Conservation (phyloP, 164 flowering plant genomes). For the Stephania japonica region DNA sequence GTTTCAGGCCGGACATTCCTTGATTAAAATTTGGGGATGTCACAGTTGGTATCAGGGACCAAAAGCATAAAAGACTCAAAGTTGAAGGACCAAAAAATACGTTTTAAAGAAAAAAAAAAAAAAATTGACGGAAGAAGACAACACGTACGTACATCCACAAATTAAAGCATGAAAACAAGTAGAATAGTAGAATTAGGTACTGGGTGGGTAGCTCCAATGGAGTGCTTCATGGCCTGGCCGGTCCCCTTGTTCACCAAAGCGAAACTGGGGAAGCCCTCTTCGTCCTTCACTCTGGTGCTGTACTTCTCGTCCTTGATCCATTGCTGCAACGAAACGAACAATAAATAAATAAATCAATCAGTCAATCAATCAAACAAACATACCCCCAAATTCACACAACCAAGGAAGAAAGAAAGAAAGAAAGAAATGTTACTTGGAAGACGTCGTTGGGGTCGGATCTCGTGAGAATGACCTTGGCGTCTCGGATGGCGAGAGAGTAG, state of each 20-base stretch:
- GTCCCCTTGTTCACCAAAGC: constrained; percentile 64
- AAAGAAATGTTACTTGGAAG: constrained; percentile 32
- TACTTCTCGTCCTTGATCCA: constrained; percentile 78
- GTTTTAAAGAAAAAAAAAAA: too few species aligned
- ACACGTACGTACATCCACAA: too few species aligned
- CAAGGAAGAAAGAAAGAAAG: neutral
- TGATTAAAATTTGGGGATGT: too few species aligned
- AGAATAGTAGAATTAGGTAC: constrained; percentile 28
- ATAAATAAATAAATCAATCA: neutral
- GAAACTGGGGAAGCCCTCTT: constrained; percentile 60
- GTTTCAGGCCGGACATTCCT: too few species aligned
- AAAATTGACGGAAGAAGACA: too few species aligned
- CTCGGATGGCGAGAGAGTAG: constrained; percentile 46
- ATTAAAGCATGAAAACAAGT: too few species aligned
- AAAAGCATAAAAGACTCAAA: too few species aligned
- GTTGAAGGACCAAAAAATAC: too few species aligned
- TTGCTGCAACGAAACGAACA: constrained; percentile 34
- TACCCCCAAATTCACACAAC: too few species aligned
- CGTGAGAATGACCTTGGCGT: constrained; percentile 53
- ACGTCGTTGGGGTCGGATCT: constrained; percentile 36
- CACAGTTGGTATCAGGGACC: too few species aligned
- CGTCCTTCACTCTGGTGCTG: constrained; percentile 66
- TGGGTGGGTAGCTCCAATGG: constrained; percentile 56
- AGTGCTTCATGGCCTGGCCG: constrained; percentile 65
- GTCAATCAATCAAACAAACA: neutral